Evolutionary conservation across 257 asterid genomes (phyloP).

Genomic region (Coffea eugenioides): DNA sequence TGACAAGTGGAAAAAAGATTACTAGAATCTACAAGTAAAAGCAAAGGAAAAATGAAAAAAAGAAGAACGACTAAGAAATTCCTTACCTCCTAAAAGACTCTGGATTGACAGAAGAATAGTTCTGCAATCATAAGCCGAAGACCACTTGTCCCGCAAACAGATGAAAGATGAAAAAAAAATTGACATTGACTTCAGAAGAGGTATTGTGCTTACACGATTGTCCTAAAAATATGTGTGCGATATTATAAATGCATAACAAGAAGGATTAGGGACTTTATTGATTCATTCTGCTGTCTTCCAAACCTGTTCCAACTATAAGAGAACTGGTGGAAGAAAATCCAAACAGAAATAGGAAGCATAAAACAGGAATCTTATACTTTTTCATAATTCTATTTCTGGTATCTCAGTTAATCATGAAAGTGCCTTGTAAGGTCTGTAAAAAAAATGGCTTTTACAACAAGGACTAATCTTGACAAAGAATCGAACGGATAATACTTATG

Average conservation of each 20-base stretch:
- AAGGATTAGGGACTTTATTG: not conserved
- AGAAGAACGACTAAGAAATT: not conserved
- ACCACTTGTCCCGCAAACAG: constrained; percentile 61
- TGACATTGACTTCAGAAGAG: not conserved
- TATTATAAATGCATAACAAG: not conserved
- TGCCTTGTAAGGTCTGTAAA: not conserved
- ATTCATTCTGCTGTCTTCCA: not conserved
- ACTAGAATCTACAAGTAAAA: not conserved
- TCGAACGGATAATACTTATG: not conserved
- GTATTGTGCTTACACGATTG: not conserved
- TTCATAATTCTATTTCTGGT: not conserved
- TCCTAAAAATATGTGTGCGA: not conserved
- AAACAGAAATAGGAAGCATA: not conserved
- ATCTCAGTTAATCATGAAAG: not conserved
- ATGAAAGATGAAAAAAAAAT: not conserved
- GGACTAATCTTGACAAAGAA: not conserved
- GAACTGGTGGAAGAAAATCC: too few relatives aligned
- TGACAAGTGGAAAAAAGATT: constrained; percentile 2
- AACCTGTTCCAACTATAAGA: not conserved
- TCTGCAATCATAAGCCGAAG: constrained; percentile 80
- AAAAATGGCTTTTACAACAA: not conserved
- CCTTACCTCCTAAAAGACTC: constrained; percentile 64
- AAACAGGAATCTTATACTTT: not conserved
- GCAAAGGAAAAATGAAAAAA: not conserved
- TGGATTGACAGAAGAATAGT: constrained; percentile 70